These are phyloP conservation scores for Apiotrichum porosum DNA, from an alignment of 1,284 basidiomycete species.

Conservation along the genomic window DNA sequence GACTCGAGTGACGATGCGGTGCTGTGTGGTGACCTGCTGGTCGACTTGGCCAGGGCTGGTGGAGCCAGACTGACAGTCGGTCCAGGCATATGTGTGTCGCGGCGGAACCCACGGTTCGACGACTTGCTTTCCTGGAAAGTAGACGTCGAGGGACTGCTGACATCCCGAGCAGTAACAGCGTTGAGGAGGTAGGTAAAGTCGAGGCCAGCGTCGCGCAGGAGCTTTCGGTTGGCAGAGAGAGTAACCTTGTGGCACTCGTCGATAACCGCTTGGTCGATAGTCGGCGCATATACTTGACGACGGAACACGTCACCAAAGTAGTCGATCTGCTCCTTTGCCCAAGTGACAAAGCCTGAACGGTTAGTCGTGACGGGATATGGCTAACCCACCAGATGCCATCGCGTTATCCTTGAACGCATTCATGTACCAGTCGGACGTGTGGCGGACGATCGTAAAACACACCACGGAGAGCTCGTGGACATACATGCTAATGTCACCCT, in stretches of 20 bases:
- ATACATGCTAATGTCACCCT: slow-evolving; percentile 62
- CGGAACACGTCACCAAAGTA: slow-evolving; percentile 79
- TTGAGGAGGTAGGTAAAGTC: slow-evolving; percentile 84
- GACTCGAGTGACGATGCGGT: neutral
- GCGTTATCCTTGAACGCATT: slow-evolving; percentile 91
- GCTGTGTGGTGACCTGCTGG: neutral
- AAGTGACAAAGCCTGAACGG: slow-evolving; percentile 76
- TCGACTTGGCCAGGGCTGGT: neutral
- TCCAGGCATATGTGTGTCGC: too few relatives aligned
- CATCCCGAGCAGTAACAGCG: slow-evolving; percentile 55
- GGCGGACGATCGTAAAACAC: slow-evolving; percentile 47
- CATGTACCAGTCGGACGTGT: slow-evolving; percentile 97
- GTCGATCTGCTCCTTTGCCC: slow-evolving; percentile 84
- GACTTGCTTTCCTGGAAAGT: neutral
- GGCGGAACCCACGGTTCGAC: neutral
- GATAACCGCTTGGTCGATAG: slow-evolving; percentile 62
- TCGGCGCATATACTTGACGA: slow-evolving; percentile 82
- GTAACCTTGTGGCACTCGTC: slow-evolving; percentile 73
- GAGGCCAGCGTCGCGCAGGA: slow-evolving; percentile 83
- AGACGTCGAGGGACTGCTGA: too few relatives aligned
- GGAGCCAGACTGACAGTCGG: too few relatives aligned
- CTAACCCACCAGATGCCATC: slow-evolving; percentile 73
- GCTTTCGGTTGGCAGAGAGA: slow-evolving; percentile 72
- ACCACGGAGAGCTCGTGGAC: slow-evolving; percentile 48
- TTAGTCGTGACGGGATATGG: neutral